Evolutionary conservation across 345 rosid species (phyloP), one percentile per base, ranked within the genome.

Genomic region (Streptanthus diversifolius): DNA sequence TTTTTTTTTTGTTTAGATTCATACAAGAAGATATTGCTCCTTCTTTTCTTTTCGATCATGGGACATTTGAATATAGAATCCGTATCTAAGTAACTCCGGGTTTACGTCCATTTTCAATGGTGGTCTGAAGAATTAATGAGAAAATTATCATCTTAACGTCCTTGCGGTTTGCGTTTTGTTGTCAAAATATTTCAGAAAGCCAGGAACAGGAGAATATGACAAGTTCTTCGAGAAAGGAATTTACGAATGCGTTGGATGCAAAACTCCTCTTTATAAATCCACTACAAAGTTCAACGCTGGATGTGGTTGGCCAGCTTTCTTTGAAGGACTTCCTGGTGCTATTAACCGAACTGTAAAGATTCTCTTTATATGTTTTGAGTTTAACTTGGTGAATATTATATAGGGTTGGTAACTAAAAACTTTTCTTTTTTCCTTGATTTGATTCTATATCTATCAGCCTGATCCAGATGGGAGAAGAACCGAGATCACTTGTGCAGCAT

Each of bases 261-360:
- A 85, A n/a, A 82, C 91, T 75, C 95, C 96, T 21, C 91, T 93
- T 6, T 89, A 93, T 62, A 84, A 18, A 32, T 93, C 96, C 8
- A 83, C 86, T 3, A 86, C 95, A 29, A 93, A 93, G 72, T 93
- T 93, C 37, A 62, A 90, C n/a, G 74, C 90, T 0, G 87, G 92
- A 18, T 90, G 93, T n/a, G 96, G 97, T 25, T 93, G 96, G 93
- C 97, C 97, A 5, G 96, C 98, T 74, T 90, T 90, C 80, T 90
- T 24, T 24, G 89, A 93, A 70, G 95, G 97, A 52, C 84, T 93
- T 2, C 93, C 96, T 0, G 90, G 92, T 58, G 93, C 97, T 71
- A 93, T 93, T 13, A 85, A 84, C 77, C 21, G 88, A 70, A 57
- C 0, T 0, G 96, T 90, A 73, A 59, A 79, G 32, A 3, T 13